Evolutionary conservation across 176 grass and related monocot species (phyloP).

Genomic region (Dactylis glomerata): DNA sequence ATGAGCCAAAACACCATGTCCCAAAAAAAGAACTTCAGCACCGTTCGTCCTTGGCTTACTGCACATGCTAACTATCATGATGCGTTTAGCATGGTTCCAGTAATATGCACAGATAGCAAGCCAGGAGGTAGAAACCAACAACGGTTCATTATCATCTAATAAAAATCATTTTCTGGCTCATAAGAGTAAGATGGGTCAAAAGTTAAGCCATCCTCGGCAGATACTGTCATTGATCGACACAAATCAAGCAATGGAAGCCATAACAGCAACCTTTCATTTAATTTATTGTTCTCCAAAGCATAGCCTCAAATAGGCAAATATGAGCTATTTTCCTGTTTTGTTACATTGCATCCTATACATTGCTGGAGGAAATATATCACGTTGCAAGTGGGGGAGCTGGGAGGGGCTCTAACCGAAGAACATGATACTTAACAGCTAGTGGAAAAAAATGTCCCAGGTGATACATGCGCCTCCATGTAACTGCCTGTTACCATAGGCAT

Average conservation of each 20-base stretch:
- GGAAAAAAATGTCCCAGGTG: not conserved
- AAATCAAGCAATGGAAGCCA: not conserved
- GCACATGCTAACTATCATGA: not conserved
- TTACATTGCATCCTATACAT: conserved; percentile 32
- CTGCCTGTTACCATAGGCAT: not conserved
- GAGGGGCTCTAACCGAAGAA: not conserved
- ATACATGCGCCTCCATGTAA: not conserved
- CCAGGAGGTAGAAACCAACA: not conserved
- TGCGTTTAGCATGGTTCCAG: not conserved
- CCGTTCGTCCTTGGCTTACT: not conserved
- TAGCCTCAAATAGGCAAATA: not conserved
- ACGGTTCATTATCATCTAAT: not conserved
- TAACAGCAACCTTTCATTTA: too few species aligned
- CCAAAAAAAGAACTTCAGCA: not conserved
- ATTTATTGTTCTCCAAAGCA: conserved; percentile 1
- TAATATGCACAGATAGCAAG: not conserved
- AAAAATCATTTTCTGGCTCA: not conserved
- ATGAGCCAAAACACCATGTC: too few species aligned
- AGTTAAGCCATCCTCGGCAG: not conserved
- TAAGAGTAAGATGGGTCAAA: not conserved
- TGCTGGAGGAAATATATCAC: conserved; percentile 14
- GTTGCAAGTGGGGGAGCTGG: not conserved
- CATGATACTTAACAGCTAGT: not conserved
- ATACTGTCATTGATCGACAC: not conserved
- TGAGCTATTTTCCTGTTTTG: not conserved